A percentile compares a stretch with the other conserved stretches of the same genome.
phyloP scores from a whole-genome alignment of 73 alveolate species.

The Breviolum minutum region DNA sequence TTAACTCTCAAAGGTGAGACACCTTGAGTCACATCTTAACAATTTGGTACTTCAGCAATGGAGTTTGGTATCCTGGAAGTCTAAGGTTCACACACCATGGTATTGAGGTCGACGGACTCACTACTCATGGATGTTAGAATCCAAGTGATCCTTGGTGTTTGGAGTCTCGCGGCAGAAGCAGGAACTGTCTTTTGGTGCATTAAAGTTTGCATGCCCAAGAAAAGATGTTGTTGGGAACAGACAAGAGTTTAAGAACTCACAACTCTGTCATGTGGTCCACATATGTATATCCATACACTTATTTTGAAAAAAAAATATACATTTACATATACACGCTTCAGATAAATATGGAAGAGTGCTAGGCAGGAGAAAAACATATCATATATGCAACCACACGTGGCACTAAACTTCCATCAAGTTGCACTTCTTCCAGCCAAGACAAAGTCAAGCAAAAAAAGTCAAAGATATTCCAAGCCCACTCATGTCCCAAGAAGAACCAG shows the following conservation, averaged over 20 bases:
- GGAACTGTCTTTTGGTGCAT: not conserved
- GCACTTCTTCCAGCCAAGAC: conserved; percentile 61
- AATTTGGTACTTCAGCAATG: too few species aligned
- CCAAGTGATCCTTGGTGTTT: conserved; percentile 49
- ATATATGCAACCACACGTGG: too few species aligned
- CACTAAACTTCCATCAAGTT: not conserved
- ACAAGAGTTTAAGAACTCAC: too few species aligned
- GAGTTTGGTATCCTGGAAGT: too few species aligned
- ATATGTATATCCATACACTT: too few species aligned
- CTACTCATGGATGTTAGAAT: not conserved
- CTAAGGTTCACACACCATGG: conserved; percentile 24
- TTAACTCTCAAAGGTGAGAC: not conserved
- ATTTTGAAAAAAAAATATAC: too few species aligned
- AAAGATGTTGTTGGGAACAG: not conserved
- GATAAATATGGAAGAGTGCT: too few species aligned
- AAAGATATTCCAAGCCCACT: conserved; percentile 52
- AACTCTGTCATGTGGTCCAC: too few species aligned
- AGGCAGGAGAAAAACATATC: too few species aligned
- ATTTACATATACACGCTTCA: too few species aligned
- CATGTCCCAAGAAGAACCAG: conserved; percentile 52
- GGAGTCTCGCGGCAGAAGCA: too few species aligned
- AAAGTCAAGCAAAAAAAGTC: conserved; percentile 54
- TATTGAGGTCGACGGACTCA: conserved; percentile 22
- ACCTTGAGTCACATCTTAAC: too few species aligned
- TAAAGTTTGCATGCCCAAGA: not conserved